A percentile compares a stretch with the other conserved stretches of the same genome.
phyloP scores from a whole-genome alignment of 441 rosid species.

The Macaranga tanarius region DNA sequence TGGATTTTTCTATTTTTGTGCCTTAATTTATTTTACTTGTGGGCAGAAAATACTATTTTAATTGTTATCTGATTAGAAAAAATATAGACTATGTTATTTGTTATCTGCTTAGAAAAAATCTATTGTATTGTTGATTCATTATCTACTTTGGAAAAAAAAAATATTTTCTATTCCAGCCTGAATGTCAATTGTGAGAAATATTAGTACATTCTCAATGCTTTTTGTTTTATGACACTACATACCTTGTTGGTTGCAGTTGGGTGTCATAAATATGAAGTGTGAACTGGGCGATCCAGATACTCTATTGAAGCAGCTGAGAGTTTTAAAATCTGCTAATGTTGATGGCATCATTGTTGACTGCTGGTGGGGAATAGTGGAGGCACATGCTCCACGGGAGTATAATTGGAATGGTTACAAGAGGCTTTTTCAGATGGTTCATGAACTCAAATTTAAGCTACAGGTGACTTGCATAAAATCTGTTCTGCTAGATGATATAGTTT shows the following conservation, averaged over 20 bases:
- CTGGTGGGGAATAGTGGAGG: conserved; percentile 99
- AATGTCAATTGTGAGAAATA: conserved; percentile 2
- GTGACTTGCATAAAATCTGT: conserved; percentile 33
- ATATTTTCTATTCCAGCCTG: conserved; percentile 8
- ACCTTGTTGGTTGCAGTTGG: conserved; percentile 58
- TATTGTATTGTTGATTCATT: no score
- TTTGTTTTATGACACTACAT: conserved; percentile 12
- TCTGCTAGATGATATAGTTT: neutral
- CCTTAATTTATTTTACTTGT: neutral
- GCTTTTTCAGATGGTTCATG: conserved; percentile 79
- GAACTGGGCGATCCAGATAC: conserved; percentile 90
- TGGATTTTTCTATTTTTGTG: conserved; percentile 2
- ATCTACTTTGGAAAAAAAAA: no score
- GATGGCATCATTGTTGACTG: conserved; percentile 94
- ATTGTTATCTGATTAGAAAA: conserved; percentile 4
- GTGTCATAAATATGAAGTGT: conserved; percentile 87
- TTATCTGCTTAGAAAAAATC: neutral
- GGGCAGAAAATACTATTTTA: neutral
- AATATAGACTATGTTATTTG: conserved; percentile 1
- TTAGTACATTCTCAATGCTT: conserved; percentile 7
- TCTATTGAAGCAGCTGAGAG: conserved; percentile 75
- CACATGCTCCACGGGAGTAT: conserved; percentile 84
- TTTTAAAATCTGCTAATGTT: conserved; percentile 69
- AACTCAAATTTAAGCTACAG: conserved; percentile 86
- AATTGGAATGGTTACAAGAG: conserved; percentile 91